Conservation (phyloP, 768 basidiomycete species). For the Rhizopogon vesiculosus region DNA sequence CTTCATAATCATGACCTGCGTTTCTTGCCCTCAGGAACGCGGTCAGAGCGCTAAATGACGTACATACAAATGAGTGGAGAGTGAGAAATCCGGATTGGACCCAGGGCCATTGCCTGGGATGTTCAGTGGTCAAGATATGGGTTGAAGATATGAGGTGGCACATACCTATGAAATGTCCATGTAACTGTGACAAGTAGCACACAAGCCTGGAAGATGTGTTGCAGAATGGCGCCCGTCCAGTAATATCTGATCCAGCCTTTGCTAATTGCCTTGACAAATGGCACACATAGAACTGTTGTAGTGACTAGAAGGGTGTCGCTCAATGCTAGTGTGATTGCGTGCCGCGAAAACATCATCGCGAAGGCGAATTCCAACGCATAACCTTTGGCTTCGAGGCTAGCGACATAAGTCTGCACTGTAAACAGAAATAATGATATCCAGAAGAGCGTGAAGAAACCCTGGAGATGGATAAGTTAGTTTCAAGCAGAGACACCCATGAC, state of each 20-base stretch:
- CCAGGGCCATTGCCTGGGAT: constrained; percentile 87
- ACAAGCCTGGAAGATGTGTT: constrained; percentile 74
- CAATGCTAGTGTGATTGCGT: constrained; percentile 77
- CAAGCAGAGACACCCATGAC: neutral
- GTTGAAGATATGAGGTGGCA: neutral
- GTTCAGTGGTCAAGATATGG: neutral
- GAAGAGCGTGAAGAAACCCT: constrained; percentile 95
- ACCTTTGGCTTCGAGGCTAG: constrained; percentile 73
- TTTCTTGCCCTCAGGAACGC: neutral
- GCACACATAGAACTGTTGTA: constrained; percentile 73
- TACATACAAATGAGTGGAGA: constrained; percentile 70
- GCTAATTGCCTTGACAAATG: constrained; percentile 73
- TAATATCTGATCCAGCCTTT: constrained; percentile 81
- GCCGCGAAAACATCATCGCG: constrained; percentile 81
- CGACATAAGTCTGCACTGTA: constrained; percentile 71
- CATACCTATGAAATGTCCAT: constrained; percentile 87
- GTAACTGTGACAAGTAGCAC: constrained; percentile 71
- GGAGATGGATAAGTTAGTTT: neutral
- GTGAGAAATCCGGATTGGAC: constrained; percentile 92
- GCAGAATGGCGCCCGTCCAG: constrained; percentile 69
- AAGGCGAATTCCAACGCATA: constrained; percentile 76
- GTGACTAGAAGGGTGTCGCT: constrained; percentile 80
- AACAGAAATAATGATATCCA: constrained; percentile 89
- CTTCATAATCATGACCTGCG: constrained; percentile 85
- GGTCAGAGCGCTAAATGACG: constrained; percentile 2